A percentile compares a stretch with the other conserved stretches of the same genome.
phyloP scores from a whole-genome alignment of 345 rosid species.

The Rhodamnia rubescens region DNA sequence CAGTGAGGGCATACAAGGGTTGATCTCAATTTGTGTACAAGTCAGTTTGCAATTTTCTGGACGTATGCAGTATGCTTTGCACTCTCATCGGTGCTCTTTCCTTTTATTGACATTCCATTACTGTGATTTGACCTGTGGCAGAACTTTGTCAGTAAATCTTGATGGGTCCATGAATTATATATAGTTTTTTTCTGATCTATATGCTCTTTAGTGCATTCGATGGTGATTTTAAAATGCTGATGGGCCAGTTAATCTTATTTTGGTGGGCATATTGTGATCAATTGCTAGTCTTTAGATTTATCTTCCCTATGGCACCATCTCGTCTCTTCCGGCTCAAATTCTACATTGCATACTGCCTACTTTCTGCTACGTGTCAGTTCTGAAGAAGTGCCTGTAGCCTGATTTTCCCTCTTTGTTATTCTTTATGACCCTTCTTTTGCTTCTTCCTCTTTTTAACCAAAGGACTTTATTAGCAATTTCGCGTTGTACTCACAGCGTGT shows the following conservation, averaged over 20 bases:
- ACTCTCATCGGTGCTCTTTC: background rate
- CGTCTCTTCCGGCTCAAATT: background rate
- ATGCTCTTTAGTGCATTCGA: background rate
- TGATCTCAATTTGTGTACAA: background rate
- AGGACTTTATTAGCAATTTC: background rate
- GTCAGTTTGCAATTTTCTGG: background rate
- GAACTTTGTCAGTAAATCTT: background rate
- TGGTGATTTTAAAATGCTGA: background rate
- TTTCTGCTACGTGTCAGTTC: background rate
- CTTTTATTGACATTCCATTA: background rate
- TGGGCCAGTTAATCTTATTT: background rate
- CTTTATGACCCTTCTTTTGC: background rate
- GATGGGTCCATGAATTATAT: background rate
- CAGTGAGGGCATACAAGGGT: background rate
- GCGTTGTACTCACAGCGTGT: background rate
- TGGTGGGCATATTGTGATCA: background rate
- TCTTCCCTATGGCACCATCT: background rate
- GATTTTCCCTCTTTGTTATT: background rate
- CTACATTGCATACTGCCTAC: background rate
- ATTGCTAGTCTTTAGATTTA: background rate
- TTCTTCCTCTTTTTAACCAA: background rate
- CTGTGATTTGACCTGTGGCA: background rate
- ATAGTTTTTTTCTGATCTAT: background rate
- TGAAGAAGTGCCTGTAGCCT: background rate
- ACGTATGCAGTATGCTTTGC: background rate